These are phyloP conservation scores for Ceriops decandra DNA, from an alignment of 345 rosid species.

Conservation along the genomic window DNA sequence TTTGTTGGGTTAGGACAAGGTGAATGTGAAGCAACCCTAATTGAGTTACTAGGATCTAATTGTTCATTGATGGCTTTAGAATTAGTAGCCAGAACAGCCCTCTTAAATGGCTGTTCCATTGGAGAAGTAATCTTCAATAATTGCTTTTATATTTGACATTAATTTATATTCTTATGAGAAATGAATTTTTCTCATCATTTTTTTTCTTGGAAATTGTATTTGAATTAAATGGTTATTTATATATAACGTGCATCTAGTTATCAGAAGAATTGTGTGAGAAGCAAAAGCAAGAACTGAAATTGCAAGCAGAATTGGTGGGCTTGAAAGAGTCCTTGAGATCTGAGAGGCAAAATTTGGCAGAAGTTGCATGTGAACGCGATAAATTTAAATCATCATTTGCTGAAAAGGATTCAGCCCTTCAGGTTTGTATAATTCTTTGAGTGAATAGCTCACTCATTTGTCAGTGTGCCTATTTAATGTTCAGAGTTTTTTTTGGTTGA, in stretches of 20 bases:
- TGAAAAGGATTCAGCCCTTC: slow-evolving; percentile 68
- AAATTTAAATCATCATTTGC: slow-evolving; percentile 47
- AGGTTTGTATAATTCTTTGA: slow-evolving; percentile 38
- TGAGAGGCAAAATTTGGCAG: slow-evolving; percentile 57
- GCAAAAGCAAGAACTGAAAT: slow-evolving; percentile 46
- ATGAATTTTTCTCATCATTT: not conserved
- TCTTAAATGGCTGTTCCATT: not conserved
- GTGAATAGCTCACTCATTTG: not conserved
- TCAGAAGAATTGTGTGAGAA: slow-evolving; percentile 67
- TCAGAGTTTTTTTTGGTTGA: not conserved
- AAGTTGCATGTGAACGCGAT: slow-evolving; percentile 51
- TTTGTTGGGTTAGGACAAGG: not conserved
- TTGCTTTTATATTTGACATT: not conserved
- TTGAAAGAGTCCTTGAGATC: slow-evolving; percentile 52
- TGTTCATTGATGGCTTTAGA: not conserved
- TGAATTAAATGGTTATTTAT: slow-evolving; percentile 4
- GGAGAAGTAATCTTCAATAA: not conserved
- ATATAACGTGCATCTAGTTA: slow-evolving; percentile 43
- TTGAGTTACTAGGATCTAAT: not conserved
- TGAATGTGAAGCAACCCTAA: slow-evolving; percentile 1
- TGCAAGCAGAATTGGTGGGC: slow-evolving; percentile 68
- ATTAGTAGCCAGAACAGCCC: not conserved
- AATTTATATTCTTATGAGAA: not conserved
- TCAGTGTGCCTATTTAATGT: not conserved
- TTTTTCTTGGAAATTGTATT: not conserved